phyloP scores from a whole-genome alignment of 257 asterid genomes.

The Solanum megistacrolobum region DNA sequence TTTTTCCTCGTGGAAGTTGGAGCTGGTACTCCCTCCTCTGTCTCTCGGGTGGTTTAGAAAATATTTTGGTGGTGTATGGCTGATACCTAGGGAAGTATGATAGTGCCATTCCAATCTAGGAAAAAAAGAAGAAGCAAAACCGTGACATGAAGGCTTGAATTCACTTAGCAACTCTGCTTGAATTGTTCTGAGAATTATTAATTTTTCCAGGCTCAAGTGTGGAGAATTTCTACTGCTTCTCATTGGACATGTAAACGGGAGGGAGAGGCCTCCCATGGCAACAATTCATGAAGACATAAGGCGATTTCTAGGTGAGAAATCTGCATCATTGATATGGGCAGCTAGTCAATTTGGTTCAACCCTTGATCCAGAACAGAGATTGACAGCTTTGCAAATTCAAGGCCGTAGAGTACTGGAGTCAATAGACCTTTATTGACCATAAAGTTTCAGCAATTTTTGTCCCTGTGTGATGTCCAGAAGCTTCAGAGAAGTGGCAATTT shows the following conservation, averaged over 20 bases:
- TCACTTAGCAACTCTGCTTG: neutral
- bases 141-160: neutral
- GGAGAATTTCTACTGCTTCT: slow-evolving; percentile 89
- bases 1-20: neutral
- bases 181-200: neutral
- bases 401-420: slow-evolving; percentile 83
- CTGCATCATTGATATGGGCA: slow-evolving; percentile 95
- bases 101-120: neutral
- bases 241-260: slow-evolving; percentile 79
- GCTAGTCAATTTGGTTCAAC: slow-evolving; percentile 87
- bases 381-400: slow-evolving; percentile 77
- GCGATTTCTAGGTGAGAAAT: slow-evolving; percentile 73
- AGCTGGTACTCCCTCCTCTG: neutral
- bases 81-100: neutral
- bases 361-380: slow-evolving; percentile 68
- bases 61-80: neutral
- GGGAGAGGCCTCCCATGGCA: slow-evolving; percentile 79
- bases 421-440: slow-evolving; percentile 55
- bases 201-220: slow-evolving; percentile 66
- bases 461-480: neutral
- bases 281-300: slow-evolving; percentile 70
- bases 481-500: neutral
- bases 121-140: neutral
- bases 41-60: neutral
- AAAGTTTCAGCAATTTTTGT: neutral